Base-by-base conservation (phyloP, 176 grass and related monocot species). In the Aegilops speltoides region DNA sequence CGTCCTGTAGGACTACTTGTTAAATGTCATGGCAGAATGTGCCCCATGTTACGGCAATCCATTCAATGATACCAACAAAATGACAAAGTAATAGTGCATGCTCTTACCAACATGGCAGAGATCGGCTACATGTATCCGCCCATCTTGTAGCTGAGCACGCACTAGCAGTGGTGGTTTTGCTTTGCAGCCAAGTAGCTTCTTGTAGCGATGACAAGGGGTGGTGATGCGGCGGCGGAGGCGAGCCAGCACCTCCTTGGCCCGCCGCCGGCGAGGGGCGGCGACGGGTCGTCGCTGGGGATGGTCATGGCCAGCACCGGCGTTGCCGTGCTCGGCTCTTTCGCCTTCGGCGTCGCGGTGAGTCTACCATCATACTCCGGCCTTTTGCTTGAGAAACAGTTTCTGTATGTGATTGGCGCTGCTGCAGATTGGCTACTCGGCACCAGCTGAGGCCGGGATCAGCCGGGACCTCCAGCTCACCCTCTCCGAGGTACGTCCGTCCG, bases 321-420 rank as follows among this genome's bases (percentile, higher is more conserved):
- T 15, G 64, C 92, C 6, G 83, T 93, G 8, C 82, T 83, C 56
- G 92, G 92, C 19, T 93, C 92, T 7, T 93, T 93, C 74, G 79
- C 61, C 40, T 93, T 84, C 48, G 92, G 92, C n/a, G 82, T 87
- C 63, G 54, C 82, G 85, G 92, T 93, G 66, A 91, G 92, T 62
- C 85, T 8, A 48, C 13, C 4, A 14, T 45, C 43, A 45, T 8
- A 50, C 46, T 6, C 46, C 46, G 6, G 48, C 48, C 48, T 52
- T 17, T 0, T 52, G 15, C 48, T 17, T 17, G 48, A 52, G 15
- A 52, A 52, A 52, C 48, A 2, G 1, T 6, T 17, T 52, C 48
- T 52, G 48, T 43, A 22, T 9, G 22, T 54, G 59, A 57, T 75
- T 14, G 33, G 3, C 48, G 15, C 48, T 64, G 2, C 77, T 87